phyloP scores from a whole-genome alignment of 441 rosid species.

The Euphorbia corollata region DNA sequence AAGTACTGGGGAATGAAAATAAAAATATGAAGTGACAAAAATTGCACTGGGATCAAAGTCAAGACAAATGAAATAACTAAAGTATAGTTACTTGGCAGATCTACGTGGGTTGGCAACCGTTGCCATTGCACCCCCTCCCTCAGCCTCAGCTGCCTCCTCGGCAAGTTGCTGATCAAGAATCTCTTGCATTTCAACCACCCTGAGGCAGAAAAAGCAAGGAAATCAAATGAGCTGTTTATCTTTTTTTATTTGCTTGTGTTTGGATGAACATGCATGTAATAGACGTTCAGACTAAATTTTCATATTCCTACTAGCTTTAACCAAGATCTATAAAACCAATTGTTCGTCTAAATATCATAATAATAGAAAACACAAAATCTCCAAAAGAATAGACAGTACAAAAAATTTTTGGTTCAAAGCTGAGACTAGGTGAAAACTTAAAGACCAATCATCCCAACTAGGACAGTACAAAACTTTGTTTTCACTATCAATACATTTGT shows the following conservation, averaged over 20 bases:
- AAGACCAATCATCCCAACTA: no score
- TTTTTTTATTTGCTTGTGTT: not conserved
- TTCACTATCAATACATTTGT: not conserved
- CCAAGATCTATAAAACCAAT: conserved; percentile 1
- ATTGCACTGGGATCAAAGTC: not conserved
- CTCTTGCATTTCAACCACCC: conserved; percentile 99
- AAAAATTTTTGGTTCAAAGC: no score
- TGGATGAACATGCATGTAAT: not conserved
- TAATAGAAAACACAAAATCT: not conserved
- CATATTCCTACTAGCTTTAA: not conserved
- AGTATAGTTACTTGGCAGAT: conserved; percentile 63
- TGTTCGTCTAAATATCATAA: not conserved
- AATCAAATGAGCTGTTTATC: not conserved
- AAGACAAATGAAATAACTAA: conserved; percentile 8
- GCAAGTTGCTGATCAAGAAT: conserved; percentile 95
- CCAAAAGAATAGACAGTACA: no score
- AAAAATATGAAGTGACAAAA: not conserved
- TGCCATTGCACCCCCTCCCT: conserved; percentile 92
- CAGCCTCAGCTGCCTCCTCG: conserved; percentile 99
- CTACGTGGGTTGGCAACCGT: conserved; percentile 83
- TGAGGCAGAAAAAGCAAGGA: conserved; percentile 20
- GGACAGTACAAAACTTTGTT: no score
- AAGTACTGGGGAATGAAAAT: conserved; percentile 5
- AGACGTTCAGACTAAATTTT: not conserved
- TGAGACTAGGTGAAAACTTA: no score